Evolutionary conservation across 495 filamentous ascomycete species (phyloP), one percentile per base, ranked within the genome.

Genomic region (Podospora tetraspora): DNA sequence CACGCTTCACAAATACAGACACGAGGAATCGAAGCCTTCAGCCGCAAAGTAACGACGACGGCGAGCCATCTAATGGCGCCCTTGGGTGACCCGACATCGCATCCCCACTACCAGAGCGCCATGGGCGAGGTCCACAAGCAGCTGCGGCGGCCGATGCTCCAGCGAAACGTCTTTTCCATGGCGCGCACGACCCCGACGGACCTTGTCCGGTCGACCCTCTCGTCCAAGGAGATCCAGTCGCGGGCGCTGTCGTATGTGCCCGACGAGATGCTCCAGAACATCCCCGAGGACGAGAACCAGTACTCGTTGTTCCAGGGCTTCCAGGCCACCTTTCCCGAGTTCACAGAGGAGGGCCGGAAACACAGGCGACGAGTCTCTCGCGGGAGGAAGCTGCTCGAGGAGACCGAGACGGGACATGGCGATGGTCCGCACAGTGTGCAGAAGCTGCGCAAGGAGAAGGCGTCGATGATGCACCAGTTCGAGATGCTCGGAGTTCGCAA

Each of bases 271-370:
- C 87, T 99, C 32, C 78, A 78, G 32, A 91, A 96, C 74, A 91
- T 97, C 34, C 95, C 95, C 71, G 92, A 96, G 69, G 86, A 88
- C 71, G 87, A 88, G 59, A 95, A 91, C 77, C 81, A 87, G 25
- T 99, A 95, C 79, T 97, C 93, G 12, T 83, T 99, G 7, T 97
- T 99, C 77, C 90, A 99, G 79, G 95, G 96, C 70, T 99, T 99
- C 74, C 88, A 96, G 80, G 96, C 94, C 32, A 91, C 89, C 63
- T 80, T 96, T 66, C 93, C 94, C 30, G 92, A 97, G 64, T 84
- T 88, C 61, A 84, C 87, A 57, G 80, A 84, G 56, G 86, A 88
- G 37, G 84, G 84, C 66, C 89, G 89, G 77, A 88, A 87, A 75
- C 90, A 93, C 79, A 83, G 87, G 67, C 84, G 91, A 74, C 86